A percentile compares a stretch with the other conserved stretches of the same genome.
Evolutionary conservation across 2,329 filamentous ascomycete genomes (phyloP).

Genomic region (Fusarium transvaalense): DNA sequence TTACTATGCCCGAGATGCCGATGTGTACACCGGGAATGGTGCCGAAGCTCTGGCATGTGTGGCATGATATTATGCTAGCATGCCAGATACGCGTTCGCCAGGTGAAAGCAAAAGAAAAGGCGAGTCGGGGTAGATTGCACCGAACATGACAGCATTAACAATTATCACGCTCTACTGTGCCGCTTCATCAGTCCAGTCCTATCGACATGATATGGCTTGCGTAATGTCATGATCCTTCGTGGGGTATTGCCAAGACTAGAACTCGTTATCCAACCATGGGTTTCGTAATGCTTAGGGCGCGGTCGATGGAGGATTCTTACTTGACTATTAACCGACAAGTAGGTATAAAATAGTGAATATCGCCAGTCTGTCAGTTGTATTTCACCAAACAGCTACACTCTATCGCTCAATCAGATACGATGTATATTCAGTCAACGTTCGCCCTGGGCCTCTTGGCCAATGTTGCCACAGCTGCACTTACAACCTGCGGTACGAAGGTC

Average conservation of each 20-base stretch:
- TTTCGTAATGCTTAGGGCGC: not conserved
- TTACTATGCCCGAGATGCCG: not conserved
- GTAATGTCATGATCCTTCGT: not conserved
- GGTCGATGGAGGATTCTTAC: not conserved
- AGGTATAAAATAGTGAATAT: not conserved
- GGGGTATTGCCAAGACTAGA: not conserved
- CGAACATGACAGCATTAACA: not conserved
- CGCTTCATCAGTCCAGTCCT: not conserved
- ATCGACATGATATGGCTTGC: not conserved
- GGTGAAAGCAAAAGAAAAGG: not conserved
- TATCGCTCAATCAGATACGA: not conserved
- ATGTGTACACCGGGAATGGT: not conserved
- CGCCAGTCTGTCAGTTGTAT: fast-evolving
- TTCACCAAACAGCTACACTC: fast-evolving
- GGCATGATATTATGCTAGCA: not conserved
- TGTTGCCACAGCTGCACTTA: not conserved
- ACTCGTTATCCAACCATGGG: fast-evolving
- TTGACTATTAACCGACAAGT: not conserved
- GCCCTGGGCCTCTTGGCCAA: constrained; percentile 7
- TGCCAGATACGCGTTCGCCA: not conserved
- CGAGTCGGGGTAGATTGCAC: not conserved
- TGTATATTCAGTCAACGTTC: constrained; percentile 18
- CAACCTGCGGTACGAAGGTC: constrained; percentile 6
- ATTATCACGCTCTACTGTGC: not conserved
- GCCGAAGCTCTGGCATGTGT: no score